These are phyloP conservation scores for Zanthoxylum bungeanum DNA, from an alignment of 345 rosid species.

Conservation along the genomic window DNA sequence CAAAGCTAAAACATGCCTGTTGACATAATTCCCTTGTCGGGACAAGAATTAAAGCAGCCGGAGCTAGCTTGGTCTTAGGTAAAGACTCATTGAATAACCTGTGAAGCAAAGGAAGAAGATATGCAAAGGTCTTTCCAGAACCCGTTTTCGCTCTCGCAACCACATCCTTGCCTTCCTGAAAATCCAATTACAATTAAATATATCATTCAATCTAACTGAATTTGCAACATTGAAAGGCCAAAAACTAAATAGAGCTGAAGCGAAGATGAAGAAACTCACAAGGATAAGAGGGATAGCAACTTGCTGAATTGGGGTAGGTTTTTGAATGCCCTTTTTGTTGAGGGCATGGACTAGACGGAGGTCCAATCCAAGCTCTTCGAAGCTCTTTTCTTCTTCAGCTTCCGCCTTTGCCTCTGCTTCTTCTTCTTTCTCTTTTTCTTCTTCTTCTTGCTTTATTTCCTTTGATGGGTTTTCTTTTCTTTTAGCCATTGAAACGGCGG, in stretches of 20 bases:
- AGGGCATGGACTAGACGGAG: conserved; percentile 75
- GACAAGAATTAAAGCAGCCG: conserved; percentile 70
- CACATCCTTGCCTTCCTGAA: conserved; percentile 86
- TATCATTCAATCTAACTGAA: neutral
- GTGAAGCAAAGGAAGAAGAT: conserved; percentile 82
- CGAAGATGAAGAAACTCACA: conserved; percentile 30
- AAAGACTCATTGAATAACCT: conserved; percentile 54
- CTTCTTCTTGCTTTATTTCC: conserved; percentile 18
- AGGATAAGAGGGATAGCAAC: conserved; percentile 68
- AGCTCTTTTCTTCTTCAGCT: conserved; percentile 50
- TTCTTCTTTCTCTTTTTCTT: conserved; percentile 3
- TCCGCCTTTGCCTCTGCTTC: too few species aligned
- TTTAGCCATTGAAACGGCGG: neutral
- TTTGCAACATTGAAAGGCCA: neutral
- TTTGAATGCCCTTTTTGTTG: conserved; percentile 57
- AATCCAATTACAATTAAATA: neutral
- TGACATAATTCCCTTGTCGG: conserved; percentile 83
- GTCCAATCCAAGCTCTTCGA: conserved; percentile 77
- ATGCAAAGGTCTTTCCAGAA: conserved; percentile 87
- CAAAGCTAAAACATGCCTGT: conserved; percentile 38
- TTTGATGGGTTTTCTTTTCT: conserved; percentile 3
- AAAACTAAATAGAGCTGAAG: neutral
- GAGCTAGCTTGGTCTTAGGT: conserved; percentile 53
- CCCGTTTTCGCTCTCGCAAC: conserved; percentile 90
- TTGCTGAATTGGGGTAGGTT: conserved; percentile 80